Base-by-base conservation (phyloP, 805 yeast species). In the Candida coleopterorum region DNA sequence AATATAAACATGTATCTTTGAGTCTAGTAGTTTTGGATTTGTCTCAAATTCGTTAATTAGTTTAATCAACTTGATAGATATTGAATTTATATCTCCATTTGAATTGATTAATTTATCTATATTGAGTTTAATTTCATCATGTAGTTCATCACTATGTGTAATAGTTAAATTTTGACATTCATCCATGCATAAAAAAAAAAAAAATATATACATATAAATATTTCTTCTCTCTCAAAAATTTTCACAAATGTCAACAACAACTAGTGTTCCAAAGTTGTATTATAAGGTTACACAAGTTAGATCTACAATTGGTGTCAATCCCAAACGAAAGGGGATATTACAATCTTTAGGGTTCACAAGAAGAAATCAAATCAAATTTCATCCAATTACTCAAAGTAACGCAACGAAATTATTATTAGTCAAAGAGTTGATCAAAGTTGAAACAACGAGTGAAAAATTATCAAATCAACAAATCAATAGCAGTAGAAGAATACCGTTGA, bases 251-350 rank as follows among this genome's bases (percentile, higher is more conserved):
- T n/a, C n/a, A n/a, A n/a, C n/a, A n/a, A n/a, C n/a, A n/a, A n/a
- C n/a, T n/a, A 25, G 40, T 4, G 35, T 44, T 11, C 40, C 47
- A n/a, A 47, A 49, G 31, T 46, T 40, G 34, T 56, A 41, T 38
- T 68, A 67, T 50, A 79, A 83, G 57, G 76, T 88, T 39, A 79
- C 88, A 15, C 87, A 87, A 50, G 63, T 72, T 35, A 76, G 94
- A 55, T 88, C 97, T 2, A 72, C 87, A 5, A 88, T 90, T 43
- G 96, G 96, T 1, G 70, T 87, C 50, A 95, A 96, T 9, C 74
- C 78, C 38, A 61, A 68, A 29, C 74, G 74, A 40, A 76, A 81
- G 45, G 74, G 74, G 41, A 79, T 88, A 7, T 76, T 86, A 18
- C 63, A 71, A 40, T 72, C 83, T 6, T 67, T 90, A 42, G 97